Evolutionary conservation across 257 asterid species (phyloP), one percentile per base, ranked within the genome.

Genomic region (Verbascum thapsus): DNA sequence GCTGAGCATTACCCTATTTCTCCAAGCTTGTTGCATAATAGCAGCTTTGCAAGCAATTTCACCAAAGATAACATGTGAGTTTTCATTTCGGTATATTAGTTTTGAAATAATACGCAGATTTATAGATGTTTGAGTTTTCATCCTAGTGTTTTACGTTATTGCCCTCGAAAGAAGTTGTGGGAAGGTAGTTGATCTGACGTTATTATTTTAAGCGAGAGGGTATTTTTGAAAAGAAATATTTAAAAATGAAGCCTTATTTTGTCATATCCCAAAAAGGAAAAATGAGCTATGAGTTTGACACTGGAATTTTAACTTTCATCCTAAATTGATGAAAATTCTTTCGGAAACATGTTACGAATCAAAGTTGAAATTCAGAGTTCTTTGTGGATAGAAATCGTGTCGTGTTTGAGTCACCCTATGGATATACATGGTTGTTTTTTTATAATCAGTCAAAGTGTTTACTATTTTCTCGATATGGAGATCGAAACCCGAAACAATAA

Each of bases 11-110:
- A 51, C 66, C 92, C 95, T 50, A 77, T 86, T 61, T 86, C 95
- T 38, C 98, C 97, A n/a, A 92, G 96, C 79, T 77, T 85, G 79
- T 73, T 92, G 89, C 99, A 94, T 56, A 75, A 80, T 58, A 81
- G 69, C 80, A 80, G 80, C 76, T 76, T 81, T 17, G 66, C 74
- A 0, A 72, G 79, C 76, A 78, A 76, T 74, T 69, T 82, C 79
- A 69, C 76, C 90, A 80, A 69, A 72, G 97, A 94, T 23, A 81
- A 67, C 73, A 66, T 73, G 99, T 88, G 76, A 90, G 97, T 79
- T 63, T 19, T 19, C n/a, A n/a, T n/a, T 26, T 67, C 45, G 10
- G 39, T 22, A 52, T 48, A 11, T 20, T 35, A 6, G 51, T 53
- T 55, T n/a, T 43, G 20, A 38, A 18, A 7, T 38, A 6, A 10